These are phyloP conservation scores for Daldinia vernicosa DNA, from an alignment of 495 filamentous ascomycete species.

Conservation along the genomic window DNA sequence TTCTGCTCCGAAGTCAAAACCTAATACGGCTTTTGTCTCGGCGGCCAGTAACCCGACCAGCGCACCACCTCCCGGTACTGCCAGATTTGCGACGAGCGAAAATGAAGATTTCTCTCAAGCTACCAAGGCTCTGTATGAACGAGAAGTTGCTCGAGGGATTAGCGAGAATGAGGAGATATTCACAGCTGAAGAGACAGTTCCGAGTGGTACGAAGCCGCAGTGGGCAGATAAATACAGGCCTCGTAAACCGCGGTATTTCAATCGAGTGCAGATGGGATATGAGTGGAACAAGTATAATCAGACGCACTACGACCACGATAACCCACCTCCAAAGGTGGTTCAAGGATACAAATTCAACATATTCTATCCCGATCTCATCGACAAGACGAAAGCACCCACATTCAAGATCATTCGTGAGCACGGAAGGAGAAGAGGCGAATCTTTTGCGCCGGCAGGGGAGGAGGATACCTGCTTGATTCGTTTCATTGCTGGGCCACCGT, in stretches of 20 bases:
- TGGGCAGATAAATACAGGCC: constrained; percentile 94
- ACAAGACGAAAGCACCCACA: constrained; percentile 91
- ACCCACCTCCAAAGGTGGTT: constrained; percentile 96
- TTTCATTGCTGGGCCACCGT: constrained; percentile 94
- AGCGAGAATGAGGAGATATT: constrained; percentile 97
- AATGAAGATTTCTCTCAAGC: constrained; percentile 92
- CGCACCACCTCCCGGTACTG: constrained; percentile 64
- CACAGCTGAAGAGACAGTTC: constrained; percentile 85
- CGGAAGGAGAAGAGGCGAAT: constrained; percentile 87
- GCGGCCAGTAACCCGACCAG: constrained; percentile 43
- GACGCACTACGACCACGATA: constrained; percentile 99
- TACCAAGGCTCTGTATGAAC: constrained; percentile 89
- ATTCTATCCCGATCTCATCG: constrained; percentile 98
- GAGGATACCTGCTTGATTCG: constrained; percentile 97
- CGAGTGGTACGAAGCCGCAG: constrained; percentile 67
- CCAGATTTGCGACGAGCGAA: constrained; percentile 76
- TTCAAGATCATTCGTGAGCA: constrained; percentile 94
- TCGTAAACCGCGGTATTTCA: constrained; percentile 96
- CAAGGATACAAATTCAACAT: constrained; percentile 99
- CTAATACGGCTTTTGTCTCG: constrained; percentile 7
- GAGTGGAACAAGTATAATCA: constrained; percentile 99
- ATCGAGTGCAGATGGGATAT: constrained; percentile 98
- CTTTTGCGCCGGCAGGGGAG: constrained; percentile 93
- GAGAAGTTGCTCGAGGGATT: constrained; percentile 91
- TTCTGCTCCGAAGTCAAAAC: constrained; percentile 29